Conservation (phyloP, 805 yeast species). For the Pichia nakasei region DNA sequence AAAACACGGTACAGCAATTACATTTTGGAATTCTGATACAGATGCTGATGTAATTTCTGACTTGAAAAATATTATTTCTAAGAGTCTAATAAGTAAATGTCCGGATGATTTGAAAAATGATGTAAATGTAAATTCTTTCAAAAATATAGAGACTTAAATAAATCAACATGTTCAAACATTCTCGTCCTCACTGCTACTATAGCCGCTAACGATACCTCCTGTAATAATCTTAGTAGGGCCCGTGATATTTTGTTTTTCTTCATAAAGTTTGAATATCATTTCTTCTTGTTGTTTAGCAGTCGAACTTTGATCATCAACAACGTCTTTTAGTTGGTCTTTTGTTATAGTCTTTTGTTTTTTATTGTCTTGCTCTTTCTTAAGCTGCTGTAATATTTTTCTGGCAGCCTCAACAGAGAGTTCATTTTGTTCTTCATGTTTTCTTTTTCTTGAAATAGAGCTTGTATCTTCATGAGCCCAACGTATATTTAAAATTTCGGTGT, state of each 20-base stretch:
- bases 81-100: conserved; percentile 30
- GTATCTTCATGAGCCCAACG: conserved; percentile 92
- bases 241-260: not conserved
- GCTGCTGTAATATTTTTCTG: conserved; percentile 29
- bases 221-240: not conserved
- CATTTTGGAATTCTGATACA: conserved; percentile 50
- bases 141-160: conserved; percentile 8
- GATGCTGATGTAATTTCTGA: conserved; percentile 47
- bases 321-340: no score
- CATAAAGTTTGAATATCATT: not conserved
- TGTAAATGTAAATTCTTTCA: not conserved
- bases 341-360: not conserved
- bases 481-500: conserved; percentile 54
- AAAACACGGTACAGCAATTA: conserved; percentile 61
- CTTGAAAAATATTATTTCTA: conserved; percentile 39
- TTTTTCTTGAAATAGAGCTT: conserved; percentile 51
- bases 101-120: conserved; percentile 30
- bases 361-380: conserved; percentile 20
- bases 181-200: conserved; percentile 7
- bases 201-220: conserved; percentile 1
- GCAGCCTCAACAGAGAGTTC: conserved; percentile 49
- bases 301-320: no score
- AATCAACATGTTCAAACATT: no score
- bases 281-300: not conserved
- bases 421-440: conserved; percentile 42